Conservation (phyloP, 148 eudicot genomes). For the Gaultheria prostrata region DNA sequence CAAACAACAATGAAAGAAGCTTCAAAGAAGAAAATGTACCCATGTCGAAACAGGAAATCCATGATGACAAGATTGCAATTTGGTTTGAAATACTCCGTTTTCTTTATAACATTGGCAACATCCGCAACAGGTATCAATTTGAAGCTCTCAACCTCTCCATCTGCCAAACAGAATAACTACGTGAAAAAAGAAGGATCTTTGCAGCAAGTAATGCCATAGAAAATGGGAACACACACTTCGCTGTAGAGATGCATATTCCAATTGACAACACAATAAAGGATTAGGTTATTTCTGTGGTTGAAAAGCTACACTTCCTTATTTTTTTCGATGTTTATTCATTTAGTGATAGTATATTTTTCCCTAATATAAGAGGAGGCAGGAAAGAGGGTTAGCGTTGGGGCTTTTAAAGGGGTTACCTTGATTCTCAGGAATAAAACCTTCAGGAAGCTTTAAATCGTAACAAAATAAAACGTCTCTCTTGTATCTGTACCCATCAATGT, state of each 20-base stretch:
- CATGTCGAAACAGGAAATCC: slow-evolving; percentile 94
- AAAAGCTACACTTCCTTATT: background rate
- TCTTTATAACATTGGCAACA: slow-evolving; percentile 61
- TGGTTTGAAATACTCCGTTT: slow-evolving; percentile 57
- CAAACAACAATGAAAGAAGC: background rate
- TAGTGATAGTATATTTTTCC: background rate
- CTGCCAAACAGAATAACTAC: slow-evolving; percentile 32
- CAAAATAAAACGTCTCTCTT: slow-evolving; percentile 94
- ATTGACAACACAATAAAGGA: background rate
- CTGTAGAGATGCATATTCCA: background rate
- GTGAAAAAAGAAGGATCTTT: background rate
- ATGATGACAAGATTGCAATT: slow-evolving; percentile 88
- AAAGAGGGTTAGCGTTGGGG: background rate
- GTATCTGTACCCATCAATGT: slow-evolving; percentile 74
- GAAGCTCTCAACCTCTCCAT: slow-evolving; percentile 96
- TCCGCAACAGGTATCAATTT: slow-evolving; percentile 54
- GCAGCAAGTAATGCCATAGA: background rate
- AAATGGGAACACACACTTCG: slow-evolving; percentile 7
- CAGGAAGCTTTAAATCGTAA: slow-evolving; percentile 94
- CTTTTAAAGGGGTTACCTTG: slow-evolving; percentile 39
- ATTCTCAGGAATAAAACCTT: slow-evolving; percentile 62
- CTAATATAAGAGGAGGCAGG: background rate
- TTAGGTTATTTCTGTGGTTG: background rate
- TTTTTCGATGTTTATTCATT: background rate
- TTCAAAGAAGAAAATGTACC: slow-evolving; percentile 42